Evolutionary conservation across 495 filamentous ascomycete species (phyloP), one percentile per base, ranked within the genome.

Genomic region (Aspergillus biplanus): DNA sequence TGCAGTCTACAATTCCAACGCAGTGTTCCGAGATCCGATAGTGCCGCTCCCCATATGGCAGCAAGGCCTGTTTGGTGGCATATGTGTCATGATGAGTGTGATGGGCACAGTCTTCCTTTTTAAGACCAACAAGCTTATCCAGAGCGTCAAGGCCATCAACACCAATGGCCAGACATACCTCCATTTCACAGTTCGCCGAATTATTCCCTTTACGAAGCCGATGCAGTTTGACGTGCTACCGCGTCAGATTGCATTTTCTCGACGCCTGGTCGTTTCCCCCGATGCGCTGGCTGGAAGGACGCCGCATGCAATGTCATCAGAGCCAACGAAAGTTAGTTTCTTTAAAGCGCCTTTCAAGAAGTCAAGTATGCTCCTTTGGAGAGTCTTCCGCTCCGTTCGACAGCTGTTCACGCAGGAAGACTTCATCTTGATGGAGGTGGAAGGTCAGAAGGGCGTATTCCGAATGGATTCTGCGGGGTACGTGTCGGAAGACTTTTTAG

Each of bases 1-100:
- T 64, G 78, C 85, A 11, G 76, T 75, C 59, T 84, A 80, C 68
- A 82, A 86, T 66, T 85, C 83, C 54, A 83, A 82, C 66, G 65
- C 68, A 2, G 67, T 71, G 18, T 74, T 80, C 62, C 65, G 67
- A 21, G 72, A 82, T 47, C 72, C 78, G 5, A 52, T 75, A 8
- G 52, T 72, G 5, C 62, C 66, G 7, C 64, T 75, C 18, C 74
- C 77, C 1, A 72, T 66, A 57, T 82, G 79, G 79, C 73, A 78
- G 61, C 70, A 80, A 42, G 67, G 58, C 37, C 52, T 78, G 4
- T 75, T 74, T 46, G 75, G 72, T 11, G 77, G 77, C 62, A 71
- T 82, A 21, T 80, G 79, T 67, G 64, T 80, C 27, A 64, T 69
- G 48, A 80, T 78, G 75, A 82, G 77, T 61, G 73, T 69, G 11